Conservation (phyloP, 495 filamentous ascomycete genomes). For the Cercophora sp. region DNA sequence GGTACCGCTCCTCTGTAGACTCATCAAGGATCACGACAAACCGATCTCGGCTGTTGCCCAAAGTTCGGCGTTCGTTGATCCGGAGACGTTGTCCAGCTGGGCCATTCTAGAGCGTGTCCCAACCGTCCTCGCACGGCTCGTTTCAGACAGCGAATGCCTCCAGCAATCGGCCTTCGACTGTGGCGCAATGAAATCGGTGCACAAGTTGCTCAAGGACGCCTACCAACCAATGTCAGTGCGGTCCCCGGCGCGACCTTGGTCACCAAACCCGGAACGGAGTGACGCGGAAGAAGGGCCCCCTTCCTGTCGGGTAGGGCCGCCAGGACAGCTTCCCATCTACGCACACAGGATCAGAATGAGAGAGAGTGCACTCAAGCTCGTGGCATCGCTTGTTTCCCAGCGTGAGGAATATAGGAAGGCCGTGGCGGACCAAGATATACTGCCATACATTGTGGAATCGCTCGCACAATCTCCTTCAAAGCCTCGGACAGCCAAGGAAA, state of each 20-base stretch:
- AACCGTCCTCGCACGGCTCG: constrained; percentile 68
- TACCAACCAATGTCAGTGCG: constrained; percentile 47
- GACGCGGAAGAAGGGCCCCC: constrained; percentile 17
- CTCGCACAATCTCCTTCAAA: constrained; percentile 56
- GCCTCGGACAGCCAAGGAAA: constrained; percentile 26
- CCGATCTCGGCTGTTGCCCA: constrained; percentile 25
- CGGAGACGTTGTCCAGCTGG: constrained; percentile 38
- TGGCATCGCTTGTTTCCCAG: constrained; percentile 72
- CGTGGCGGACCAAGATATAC: constrained; percentile 73
- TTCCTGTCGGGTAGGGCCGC: constrained; percentile 50
- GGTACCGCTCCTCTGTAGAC: constrained; percentile 65
- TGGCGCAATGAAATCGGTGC: constrained; percentile 65
- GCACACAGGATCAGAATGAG: constrained; percentile 73
- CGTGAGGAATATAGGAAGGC: constrained; percentile 82
- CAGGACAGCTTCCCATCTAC: constrained; percentile 58
- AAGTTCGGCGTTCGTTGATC: constrained; percentile 27
- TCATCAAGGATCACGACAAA: constrained; percentile 59
- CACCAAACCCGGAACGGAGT: constrained; percentile 27
- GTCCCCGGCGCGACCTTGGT: constrained; percentile 40
- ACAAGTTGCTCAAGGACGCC: constrained; percentile 68
- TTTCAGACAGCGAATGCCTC: constrained; percentile 68
- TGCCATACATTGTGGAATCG: constrained; percentile 79
- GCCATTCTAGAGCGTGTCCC: constrained; percentile 67
- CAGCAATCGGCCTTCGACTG: constrained; percentile 83
- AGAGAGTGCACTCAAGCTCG: constrained; percentile 70